These are phyloP conservation scores for Ophiocordyceps camponoti-rufipedis DNA, from an alignment of 2,329 filamentous ascomycete species.

Conservation along the genomic window DNA sequence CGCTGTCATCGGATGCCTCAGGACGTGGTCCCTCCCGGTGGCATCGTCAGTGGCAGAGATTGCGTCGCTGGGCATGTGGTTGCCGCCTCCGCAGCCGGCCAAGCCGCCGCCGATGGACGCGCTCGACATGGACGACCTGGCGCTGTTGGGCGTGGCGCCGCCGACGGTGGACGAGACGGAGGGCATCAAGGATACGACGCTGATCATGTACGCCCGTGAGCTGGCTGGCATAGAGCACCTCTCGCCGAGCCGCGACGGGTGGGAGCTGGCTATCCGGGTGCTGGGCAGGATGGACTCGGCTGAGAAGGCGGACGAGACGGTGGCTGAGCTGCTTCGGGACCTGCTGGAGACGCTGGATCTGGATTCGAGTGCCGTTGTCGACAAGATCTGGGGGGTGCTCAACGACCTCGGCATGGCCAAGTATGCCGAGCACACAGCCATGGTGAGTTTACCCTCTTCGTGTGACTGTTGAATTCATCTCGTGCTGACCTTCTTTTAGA, in stretches of 20 bases:
- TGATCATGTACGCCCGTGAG: constrained; percentile 57
- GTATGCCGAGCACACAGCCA: constrained; percentile 64
- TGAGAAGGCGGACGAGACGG: constrained; percentile 51
- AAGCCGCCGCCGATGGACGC: constrained; percentile 40
- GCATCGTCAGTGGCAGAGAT: constrained; percentile 68
- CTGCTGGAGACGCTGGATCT: constrained; percentile 44
- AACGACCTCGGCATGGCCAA: constrained; percentile 59
- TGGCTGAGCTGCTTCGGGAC: constrained; percentile 52
- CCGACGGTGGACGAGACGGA: constrained; percentile 39
- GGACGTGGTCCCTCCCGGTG: constrained; percentile 64
- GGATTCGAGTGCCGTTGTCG: constrained; percentile 51
- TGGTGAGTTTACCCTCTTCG: constrained; percentile 41
- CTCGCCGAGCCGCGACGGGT: constrained; percentile 44
- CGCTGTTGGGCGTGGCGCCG: constrained; percentile 54
- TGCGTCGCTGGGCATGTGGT: constrained; percentile 68
- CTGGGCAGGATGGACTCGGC: constrained; percentile 65
- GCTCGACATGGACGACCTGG: constrained; percentile 68
- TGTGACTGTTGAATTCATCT: neutral
- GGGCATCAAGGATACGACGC: constrained; percentile 60
- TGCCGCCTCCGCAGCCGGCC: constrained; percentile 27
- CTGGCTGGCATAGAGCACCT: constrained; percentile 38
- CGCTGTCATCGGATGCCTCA: constrained; percentile 54
- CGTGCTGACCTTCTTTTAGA: constrained; percentile 43
- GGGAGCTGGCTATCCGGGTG: constrained; percentile 76
- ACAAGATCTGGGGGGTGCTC: constrained; percentile 66